Conservation (phyloP, 208 protist species). For the Leishmania arabica region DNA sequence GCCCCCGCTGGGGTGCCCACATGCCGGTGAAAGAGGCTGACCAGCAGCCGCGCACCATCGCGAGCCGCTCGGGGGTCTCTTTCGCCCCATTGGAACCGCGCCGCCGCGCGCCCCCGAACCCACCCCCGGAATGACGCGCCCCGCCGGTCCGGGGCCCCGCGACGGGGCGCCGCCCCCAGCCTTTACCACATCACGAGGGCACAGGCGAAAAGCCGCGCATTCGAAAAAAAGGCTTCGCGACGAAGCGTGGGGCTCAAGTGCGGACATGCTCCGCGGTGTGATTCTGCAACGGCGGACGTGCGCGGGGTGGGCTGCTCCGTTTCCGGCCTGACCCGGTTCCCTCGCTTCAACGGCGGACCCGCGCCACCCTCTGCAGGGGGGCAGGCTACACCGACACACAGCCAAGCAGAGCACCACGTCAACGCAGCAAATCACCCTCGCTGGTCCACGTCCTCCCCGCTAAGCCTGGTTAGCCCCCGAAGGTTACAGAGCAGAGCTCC, state of each 20-base stretch:
- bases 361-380: constrained; percentile 57
- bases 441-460: constrained; percentile 66
- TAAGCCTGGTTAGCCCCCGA: constrained; percentile 54
- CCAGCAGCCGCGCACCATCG: too few species aligned
- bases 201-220: neutral
- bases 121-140: too few species aligned
- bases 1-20: too few species aligned
- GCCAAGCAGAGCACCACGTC: constrained; percentile 90
- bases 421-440: constrained; percentile 76
- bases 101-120: too few species aligned
- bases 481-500: constrained; percentile 84
- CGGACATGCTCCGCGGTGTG: constrained; percentile 83
- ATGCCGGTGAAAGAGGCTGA: too few species aligned
- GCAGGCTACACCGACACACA: constrained; percentile 60
- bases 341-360: constrained; percentile 63
- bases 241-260: constrained; percentile 59
- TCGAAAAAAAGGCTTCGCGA: constrained; percentile 52
- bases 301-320: constrained; percentile 88
- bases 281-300: constrained; percentile 87
- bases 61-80: too few species aligned
- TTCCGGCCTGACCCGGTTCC: constrained; percentile 84
- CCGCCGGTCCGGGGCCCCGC: too few species aligned
- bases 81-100: too few species aligned
- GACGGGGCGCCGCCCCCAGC: too few species aligned
- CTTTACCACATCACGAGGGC: rapidly evolving